Conservation (phyloP, 1,284 basidiomycete species). For the Ceratorhiza oryzae-sativae region DNA sequence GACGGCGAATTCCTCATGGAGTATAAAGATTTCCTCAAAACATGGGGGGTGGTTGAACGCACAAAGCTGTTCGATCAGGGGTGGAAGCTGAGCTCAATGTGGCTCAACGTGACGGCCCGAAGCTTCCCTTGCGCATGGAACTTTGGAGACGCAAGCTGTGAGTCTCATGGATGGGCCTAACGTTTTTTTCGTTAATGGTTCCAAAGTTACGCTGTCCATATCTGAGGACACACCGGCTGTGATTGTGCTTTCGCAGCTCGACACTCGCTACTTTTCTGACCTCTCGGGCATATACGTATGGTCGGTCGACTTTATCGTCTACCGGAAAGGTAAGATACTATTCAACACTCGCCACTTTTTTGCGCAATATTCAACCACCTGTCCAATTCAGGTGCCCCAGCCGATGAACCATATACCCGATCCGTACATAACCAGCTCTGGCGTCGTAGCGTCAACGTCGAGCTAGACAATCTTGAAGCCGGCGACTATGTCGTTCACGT, state of each 20-base stretch:
- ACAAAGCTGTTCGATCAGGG: slow-evolving; percentile 27
- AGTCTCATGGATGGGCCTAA: background rate
- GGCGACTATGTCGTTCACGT: slow-evolving; percentile 31
- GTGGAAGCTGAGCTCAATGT: slow-evolving; percentile 36
- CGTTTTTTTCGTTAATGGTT: background rate
- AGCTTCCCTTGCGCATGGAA: slow-evolving; percentile 58
- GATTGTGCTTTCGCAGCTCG: slow-evolving; percentile 20
- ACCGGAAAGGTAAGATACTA: slow-evolving; percentile 13
- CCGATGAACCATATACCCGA: slow-evolving; percentile 25
- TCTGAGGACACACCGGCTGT: slow-evolving; percentile 7
- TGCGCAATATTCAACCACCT: no score
- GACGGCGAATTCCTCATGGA: slow-evolving; percentile 44
- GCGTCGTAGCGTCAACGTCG: slow-evolving; percentile 21
- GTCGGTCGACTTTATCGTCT: slow-evolving; percentile 32
- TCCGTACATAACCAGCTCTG: slow-evolving; percentile 22
- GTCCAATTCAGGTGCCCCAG: background rate
- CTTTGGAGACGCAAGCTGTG: slow-evolving; percentile 54
- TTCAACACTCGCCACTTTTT: no score
- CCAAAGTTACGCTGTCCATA: slow-evolving; percentile 12
- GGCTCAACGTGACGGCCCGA: slow-evolving; percentile 32
- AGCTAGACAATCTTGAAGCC: slow-evolving; percentile 18
- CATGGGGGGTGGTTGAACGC: slow-evolving; percentile 27
- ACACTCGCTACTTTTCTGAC: slow-evolving; percentile 11
- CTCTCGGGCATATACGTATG: slow-evolving; percentile 22
- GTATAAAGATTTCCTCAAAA: slow-evolving; percentile 41